These are phyloP conservation scores for Penicillium samsonianum DNA, from an alignment of 495 filamentous ascomycete genomes.

Conservation along the genomic window DNA sequence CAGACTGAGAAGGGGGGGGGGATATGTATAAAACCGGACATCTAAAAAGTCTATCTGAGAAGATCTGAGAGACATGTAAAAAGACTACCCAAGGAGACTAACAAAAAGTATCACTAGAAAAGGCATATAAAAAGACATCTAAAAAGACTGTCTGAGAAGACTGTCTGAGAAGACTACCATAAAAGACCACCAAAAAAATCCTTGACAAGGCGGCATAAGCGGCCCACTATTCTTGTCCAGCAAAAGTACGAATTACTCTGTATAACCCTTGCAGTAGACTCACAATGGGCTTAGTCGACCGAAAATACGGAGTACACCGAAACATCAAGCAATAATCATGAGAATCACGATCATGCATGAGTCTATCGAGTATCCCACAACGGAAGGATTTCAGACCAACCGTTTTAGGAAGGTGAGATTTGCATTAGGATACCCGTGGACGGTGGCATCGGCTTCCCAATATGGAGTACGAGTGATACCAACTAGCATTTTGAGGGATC, in stretches of 20 bases:
- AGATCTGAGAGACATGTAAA: too few relatives aligned
- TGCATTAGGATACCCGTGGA: background rate
- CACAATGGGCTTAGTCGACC: background rate
- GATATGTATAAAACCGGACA: too few relatives aligned
- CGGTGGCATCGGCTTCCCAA: background rate
- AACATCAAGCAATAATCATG: background rate
- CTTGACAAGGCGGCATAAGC: too few relatives aligned
- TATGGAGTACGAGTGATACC: background rate
- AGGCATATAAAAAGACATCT: too few relatives aligned
- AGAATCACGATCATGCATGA: background rate
- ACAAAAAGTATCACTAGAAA: too few relatives aligned
- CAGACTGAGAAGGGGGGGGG: too few relatives aligned
- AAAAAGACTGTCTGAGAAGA: too few relatives aligned
- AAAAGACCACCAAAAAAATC: too few relatives aligned
- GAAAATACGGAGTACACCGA: background rate
- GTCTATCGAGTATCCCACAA: background rate
- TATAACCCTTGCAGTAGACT: background rate
- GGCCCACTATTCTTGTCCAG: too few relatives aligned
- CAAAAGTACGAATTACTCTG: background rate
- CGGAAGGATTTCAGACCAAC: background rate
- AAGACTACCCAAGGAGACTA: too few relatives aligned
- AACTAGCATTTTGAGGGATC: background rate
- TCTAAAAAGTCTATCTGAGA: too few relatives aligned
- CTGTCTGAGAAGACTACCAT: too few relatives aligned
- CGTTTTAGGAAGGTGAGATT: constrained; percentile 6